Base-by-base conservation (phyloP, 306 rosid species). In the Canavalia ensiformis region DNA sequence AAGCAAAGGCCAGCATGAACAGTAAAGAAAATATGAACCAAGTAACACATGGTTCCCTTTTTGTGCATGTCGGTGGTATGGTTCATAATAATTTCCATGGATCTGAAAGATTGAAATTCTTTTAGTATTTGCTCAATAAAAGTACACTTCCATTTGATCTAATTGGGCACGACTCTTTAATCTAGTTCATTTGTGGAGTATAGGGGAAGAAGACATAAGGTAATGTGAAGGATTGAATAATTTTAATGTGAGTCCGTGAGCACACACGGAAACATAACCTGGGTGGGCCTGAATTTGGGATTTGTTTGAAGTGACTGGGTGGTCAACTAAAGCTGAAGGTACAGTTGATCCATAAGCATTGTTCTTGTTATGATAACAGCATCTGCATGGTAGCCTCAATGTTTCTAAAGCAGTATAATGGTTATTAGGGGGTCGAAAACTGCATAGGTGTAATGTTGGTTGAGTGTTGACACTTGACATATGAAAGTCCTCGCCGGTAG, bases 11-110 rank as follows among this genome's bases (percentile, higher is more conserved):
- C 25, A 18, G 25, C 25, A 18, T 18, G 25, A 18, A 18, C 25
- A 18, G 25, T 18, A 37, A 37, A 2, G 41, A 37, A 37, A 37
- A 37, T 37, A 37, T 37, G 41, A 37, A 37, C 41, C 74, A 83
- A 1, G 70, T 94, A 87, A 89, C 86, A 79, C 90, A 92, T n/a
- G 97, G 94, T 6, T 91, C 97, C 62, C 97, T 94, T 66, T 85
- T 91, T 0, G 65, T 94, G 84, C 92, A 92, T 74, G 81, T 74
- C 13, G 89, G 87, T 33, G 97, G 97, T 94, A 92, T 31, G 92
- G 72, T 78, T 78, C 77, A 46, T 33, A 28, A 18, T 45, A 75
- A 54, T 44, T 58, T 81, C 62, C 0, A 3, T n/a, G 39, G 71
- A 46, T 77, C 30, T 51, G 57, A 51, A 67, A 8, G 67, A 67